Base-by-base conservation (phyloP, 2,329 filamentous ascomycete species). In the Penicillium sclerotigenum region DNA sequence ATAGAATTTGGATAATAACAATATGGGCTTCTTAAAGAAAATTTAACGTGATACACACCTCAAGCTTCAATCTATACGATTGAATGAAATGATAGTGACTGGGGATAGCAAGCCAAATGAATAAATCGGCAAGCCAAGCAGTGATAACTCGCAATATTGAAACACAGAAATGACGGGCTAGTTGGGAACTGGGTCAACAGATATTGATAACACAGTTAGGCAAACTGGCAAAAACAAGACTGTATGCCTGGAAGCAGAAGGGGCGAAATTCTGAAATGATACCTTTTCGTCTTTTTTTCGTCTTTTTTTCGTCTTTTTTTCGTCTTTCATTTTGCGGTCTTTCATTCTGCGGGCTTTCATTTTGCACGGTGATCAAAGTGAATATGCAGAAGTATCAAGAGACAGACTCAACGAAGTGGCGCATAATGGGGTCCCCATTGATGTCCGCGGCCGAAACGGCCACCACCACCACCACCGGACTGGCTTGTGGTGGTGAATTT, bases 351-450 rank as follows among this genome's bases (percentile, higher is more conserved):
- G n/a, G n/a, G n/a, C n/a, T n/a, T n/a, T n/a, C n/a, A n/a, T n/a
- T 47, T 42, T 36, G 28, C 4, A 22, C 11, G 13, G 31, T n/a
- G 36, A 42, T 34, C 18, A 48, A 28, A 38, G 16, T 14, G 16
- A 31, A 47, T 20, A 24, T 28, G 26, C n/a, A n/a, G n/a, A 42
- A 14, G 37, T 20, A 28, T 31, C n/a, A 50, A 42, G 22, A 24
- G 18, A 50, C 20, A 26, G 22, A 38, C 49, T 69, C 62, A 76
- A 60, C 71, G 74, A 58, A 73, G 75, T 24, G 71, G 68, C 18
- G 71, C 64, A 56, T 75, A 75, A 52, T 59, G 68, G 36, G 72
- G 56, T 42, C 62, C 67, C 74, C 74, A 77, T 56, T 75, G 72
- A 54, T 57, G 66, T 38, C 68, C 69, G 22, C 73, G 73, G 51